Evolutionary conservation across 495 filamentous ascomycete genomes (phyloP), one percentile per base, ranked within the genome.

Genomic region (Oleoguttula mirabilis): DNA sequence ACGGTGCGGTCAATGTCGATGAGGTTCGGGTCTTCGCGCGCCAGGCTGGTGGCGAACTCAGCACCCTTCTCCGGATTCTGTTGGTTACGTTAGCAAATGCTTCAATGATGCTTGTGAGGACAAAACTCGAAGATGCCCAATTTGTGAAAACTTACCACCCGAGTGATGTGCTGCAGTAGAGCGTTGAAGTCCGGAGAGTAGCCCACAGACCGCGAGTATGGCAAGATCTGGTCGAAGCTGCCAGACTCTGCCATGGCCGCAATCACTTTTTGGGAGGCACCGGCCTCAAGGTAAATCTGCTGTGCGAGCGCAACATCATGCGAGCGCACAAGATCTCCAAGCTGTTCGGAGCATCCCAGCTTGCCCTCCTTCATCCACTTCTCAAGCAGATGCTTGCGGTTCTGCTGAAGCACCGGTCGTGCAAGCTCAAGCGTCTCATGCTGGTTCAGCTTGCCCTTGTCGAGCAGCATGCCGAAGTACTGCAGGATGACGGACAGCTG

Each of bases 361-460:
- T 99, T 99, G 57, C 85, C 80, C 64, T 96, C 90, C 49, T 77
- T 77, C 61, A 95, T 70, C 90, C 90, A 99, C 60, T 99, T 99
- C 63, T 96, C 88, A 17, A 99, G 69, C 33, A 99, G 66, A 58
- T 95, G 85, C 67, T 96, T 96, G 35, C 90, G 77, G 56, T 84
- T 87, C 57, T 99, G 90, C 35, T 79, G 77, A 49, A 99, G 64
- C 15, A 99, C 90, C 27, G 92, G 88, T 36, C 83, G 75, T 8
- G 90, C 88, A 49, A 99, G 75, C 62, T 99, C 90, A 35, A 96
- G 68, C 46, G 87, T 92, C 63, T 99, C 90, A 46, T 88, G 77
- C 54, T 79, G 78, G 65, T 96, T 99, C 21, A 99, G 70, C 4
- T 75, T 71, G 21, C 88, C 87, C 73, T 96, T 94, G 56, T 99